phyloP scores from a whole-genome alignment of 1,139 yeast species.

The Hyphopichia fennica region DNA sequence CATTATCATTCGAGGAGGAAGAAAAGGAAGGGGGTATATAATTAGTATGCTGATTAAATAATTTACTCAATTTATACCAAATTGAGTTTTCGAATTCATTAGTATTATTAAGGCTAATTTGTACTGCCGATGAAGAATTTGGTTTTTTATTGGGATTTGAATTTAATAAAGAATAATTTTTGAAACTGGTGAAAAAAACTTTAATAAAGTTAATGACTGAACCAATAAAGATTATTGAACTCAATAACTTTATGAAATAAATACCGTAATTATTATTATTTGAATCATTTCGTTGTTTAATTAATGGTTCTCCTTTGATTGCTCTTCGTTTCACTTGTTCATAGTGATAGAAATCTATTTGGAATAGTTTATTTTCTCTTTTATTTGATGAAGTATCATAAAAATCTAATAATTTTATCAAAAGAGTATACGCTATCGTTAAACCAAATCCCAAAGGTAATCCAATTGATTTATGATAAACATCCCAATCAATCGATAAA shows the following conservation, averaged over 20 bases:
- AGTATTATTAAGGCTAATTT: slow-evolving; percentile 1
- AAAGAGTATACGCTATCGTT: slow-evolving; percentile 16
- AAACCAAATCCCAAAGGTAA: slow-evolving; percentile 47
- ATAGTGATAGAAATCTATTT: slow-evolving; percentile 31
- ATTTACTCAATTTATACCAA: slow-evolving; percentile 9
- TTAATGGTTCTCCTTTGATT: slow-evolving; percentile 3
- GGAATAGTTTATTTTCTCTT: slow-evolving; percentile 24
- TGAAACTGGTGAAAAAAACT: slow-evolving; percentile 1
- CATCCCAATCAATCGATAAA: slow-evolving; percentile 67
- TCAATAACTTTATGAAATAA: background rate
- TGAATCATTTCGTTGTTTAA: background rate
- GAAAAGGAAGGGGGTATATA: too few species aligned
- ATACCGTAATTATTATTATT: background rate
- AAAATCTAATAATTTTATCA: slow-evolving; percentile 19
- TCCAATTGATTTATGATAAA: slow-evolving; percentile 44
- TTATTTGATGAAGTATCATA: slow-evolving; percentile 20
- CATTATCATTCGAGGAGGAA: background rate
- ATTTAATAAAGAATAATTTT: slow-evolving; percentile 4
- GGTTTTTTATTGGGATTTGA: slow-evolving; percentile 2
- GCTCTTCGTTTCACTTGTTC: slow-evolving; percentile 27
- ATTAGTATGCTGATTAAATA: slow-evolving; percentile 8
- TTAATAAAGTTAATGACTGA: background rate
- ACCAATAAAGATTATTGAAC: background rate
- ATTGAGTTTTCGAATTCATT: slow-evolving; percentile 12
- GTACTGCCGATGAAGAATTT: slow-evolving; percentile 1